Evolutionary conservation across 306 rosid species (phyloP), one percentile per base, ranked within the genome.

Genomic region (Vigna unguiculata): DNA sequence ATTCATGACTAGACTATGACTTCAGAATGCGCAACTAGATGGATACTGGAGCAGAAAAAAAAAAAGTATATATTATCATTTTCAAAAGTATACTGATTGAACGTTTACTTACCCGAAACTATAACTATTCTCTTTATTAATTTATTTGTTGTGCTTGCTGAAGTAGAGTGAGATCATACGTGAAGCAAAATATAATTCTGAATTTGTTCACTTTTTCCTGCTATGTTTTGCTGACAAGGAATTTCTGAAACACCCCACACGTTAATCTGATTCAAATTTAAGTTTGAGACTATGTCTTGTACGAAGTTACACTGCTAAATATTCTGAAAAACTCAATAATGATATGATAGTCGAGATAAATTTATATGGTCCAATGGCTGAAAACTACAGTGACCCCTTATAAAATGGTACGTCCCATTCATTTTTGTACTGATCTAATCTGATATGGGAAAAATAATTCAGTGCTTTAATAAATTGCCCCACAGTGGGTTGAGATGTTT

Each of bases 51-150:
- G 45, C 30, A 28, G 69, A 32, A 8, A 49, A n/a, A 47, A 47
- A 70, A 46, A 71, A 16, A 28, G n/a, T 52, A 53, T 63, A 64
- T 36, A 76, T 38, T 58, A 41, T 67, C 72, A 49, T 63, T 36
- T 63, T 16, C 16, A 47, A 62, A 15, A 40, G 47, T 22, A 58
- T 24, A 19, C 15, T 46, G 22, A 20, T 60, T 60, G 15, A 19
- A 58, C 7, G 16, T 24, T 28, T 58, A 59, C 57, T 46, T 11
- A 47, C 47, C 49, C 60, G 61, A 17, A 30, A 19, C 6, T 46
- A 21, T 34, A 13, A 11, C 19, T 22, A 6, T 9, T 46, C n/a
- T 15, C 40, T 38, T 20, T 8, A 54, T 22, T 54, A 38, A 54
- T 59, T 25, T 59, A 25, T 43, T 43, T 60, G 32, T 15, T 55